phyloP scores from a whole-genome alignment of 2,329 filamentous ascomycete genomes.

The Aureobasidium musti region DNA sequence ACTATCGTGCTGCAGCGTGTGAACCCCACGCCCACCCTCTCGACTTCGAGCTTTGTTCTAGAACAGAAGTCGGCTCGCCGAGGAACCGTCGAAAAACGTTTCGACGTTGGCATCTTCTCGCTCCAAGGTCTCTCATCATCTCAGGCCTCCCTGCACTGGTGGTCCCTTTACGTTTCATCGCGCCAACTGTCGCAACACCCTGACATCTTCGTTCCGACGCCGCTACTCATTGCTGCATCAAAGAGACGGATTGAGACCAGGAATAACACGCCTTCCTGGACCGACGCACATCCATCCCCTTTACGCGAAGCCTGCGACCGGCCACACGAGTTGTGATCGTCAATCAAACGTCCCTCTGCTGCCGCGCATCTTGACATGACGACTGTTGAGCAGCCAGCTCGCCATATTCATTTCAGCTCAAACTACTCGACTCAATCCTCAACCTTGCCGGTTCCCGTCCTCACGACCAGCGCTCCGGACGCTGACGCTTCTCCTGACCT shows the following conservation, averaged over 20 bases:
- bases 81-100: constrained; percentile 22
- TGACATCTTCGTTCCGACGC: neutral
- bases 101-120: constrained; percentile 23
- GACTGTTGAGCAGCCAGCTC: constrained; percentile 27
- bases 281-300: neutral
- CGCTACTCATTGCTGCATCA: neutral
- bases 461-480: constrained; percentile 51
- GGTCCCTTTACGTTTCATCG: constrained; percentile 2
- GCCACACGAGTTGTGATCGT: neutral
- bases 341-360: neutral
- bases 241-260: constrained; percentile 1
- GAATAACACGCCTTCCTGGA: neutral
- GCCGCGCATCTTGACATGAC: constrained; percentile 27
- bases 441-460: constrained; percentile 48
- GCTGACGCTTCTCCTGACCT: constrained; percentile 52
- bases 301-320: neutral
- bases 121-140: constrained; percentile 1
- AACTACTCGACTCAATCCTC: constrained; percentile 7
- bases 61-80: constrained; percentile 24
- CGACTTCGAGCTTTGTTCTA: constrained; percentile 19
- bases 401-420: constrained; percentile 25
- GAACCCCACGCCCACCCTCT: constrained; percentile 26
- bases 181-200: constrained; percentile 5
- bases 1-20: neutral
- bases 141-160: constrained; percentile 6